These are phyloP conservation scores for Alternaria tenuissima DNA, from an alignment of 2,329 filamentous ascomycete genomes.

Conservation along the genomic window DNA sequence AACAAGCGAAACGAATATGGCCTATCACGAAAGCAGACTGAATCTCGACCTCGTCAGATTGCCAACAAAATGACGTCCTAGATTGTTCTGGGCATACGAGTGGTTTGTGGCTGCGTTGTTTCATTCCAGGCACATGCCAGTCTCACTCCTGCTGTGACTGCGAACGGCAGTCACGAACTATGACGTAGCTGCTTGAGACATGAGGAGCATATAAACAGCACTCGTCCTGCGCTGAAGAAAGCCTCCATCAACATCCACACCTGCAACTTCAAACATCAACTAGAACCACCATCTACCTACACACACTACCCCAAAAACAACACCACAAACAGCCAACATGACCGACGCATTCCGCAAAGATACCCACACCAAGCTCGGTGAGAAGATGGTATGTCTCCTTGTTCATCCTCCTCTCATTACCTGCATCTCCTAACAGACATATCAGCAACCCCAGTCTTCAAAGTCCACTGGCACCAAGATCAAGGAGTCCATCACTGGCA, in stretches of 20 bases:
- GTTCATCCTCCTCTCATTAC: neutral
- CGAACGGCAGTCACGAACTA: slow-evolving; percentile 18
- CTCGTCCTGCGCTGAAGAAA: slow-evolving; percentile 1
- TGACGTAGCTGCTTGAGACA: slow-evolving; percentile 33
- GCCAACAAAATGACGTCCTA: slow-evolving; percentile 7
- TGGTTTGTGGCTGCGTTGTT: slow-evolving; percentile 6
- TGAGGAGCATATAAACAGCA: slow-evolving; percentile 33
- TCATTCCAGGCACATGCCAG: slow-evolving; percentile 15
- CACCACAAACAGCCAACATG: slow-evolving; percentile 57
- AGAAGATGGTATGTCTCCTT: slow-evolving; percentile 50
- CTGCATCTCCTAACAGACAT: neutral
- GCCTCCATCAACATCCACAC: slow-evolving; percentile 26
- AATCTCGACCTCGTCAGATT: slow-evolving; percentile 4
- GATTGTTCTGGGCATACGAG: neutral
- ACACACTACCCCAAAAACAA: slow-evolving; percentile 27
- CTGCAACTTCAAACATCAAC: slow-evolving; percentile 23
- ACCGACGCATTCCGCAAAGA: slow-evolving; percentile 70
- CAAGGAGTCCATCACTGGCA: slow-evolving; percentile 65
- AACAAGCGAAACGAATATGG: slow-evolving; percentile 12
- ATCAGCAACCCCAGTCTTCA: slow-evolving; percentile 64
- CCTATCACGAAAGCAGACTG: slow-evolving; percentile 10
- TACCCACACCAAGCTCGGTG: slow-evolving; percentile 63
- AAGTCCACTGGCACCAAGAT: slow-evolving; percentile 69
- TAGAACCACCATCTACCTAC: slow-evolving; percentile 11
- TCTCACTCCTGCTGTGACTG: slow-evolving; percentile 15